Percentiles rank a stretch among this genome's conserved stretches.
Evolutionary conservation across 352 stramenopile genomes (phyloP).

Genomic region (Phytopythium ostracodes): DNA sequence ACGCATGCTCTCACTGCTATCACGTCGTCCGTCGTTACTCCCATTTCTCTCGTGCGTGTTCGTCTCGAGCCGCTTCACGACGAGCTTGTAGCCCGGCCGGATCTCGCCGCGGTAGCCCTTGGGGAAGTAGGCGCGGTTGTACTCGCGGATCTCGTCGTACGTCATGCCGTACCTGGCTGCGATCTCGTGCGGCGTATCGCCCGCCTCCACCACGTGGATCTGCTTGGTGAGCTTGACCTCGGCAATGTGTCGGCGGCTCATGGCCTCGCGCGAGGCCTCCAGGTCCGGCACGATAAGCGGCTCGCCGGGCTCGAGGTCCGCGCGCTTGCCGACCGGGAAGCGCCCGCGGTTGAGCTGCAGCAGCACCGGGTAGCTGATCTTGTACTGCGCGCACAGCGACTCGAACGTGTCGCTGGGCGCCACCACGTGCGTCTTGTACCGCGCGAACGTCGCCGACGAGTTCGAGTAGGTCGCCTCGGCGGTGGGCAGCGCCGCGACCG

Average conservation of each 20-base stretch:
- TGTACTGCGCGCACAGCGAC: slow-evolving; percentile 61
- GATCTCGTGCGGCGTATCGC: slow-evolving; percentile 69
- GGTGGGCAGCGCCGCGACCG: slow-evolving; percentile 9
- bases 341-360: slow-evolving; percentile 75
- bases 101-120: slow-evolving; percentile 85
- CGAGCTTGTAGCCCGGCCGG: slow-evolving; percentile 68
- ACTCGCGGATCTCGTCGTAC: slow-evolving; percentile 83
- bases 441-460: slow-evolving; percentile 45
- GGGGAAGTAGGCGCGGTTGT: slow-evolving; percentile 82
- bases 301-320: slow-evolving; percentile 52
- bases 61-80: slow-evolving; percentile 56
- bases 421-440: slow-evolving; percentile 70
- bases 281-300: slow-evolving; percentile 74
- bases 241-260: slow-evolving; percentile 60
- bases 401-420: slow-evolving; percentile 58
- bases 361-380: slow-evolving; percentile 61
- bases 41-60: slow-evolving; percentile 9
- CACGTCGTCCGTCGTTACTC: slow-evolving; percentile 22
- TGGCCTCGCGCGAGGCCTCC: slow-evolving; percentile 44
- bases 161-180: slow-evolving; percentile 68
- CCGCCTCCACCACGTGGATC: slow-evolving; percentile 74
- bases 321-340: slow-evolving; percentile 62
- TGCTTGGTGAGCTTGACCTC: slow-evolving; percentile 86
- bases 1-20: slow-evolving; percentile 15
- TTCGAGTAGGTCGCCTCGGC: slow-evolving; percentile 18